Conservation (phyloP, 345 rosid genomes). For the Eucalyptus marginata region DNA sequence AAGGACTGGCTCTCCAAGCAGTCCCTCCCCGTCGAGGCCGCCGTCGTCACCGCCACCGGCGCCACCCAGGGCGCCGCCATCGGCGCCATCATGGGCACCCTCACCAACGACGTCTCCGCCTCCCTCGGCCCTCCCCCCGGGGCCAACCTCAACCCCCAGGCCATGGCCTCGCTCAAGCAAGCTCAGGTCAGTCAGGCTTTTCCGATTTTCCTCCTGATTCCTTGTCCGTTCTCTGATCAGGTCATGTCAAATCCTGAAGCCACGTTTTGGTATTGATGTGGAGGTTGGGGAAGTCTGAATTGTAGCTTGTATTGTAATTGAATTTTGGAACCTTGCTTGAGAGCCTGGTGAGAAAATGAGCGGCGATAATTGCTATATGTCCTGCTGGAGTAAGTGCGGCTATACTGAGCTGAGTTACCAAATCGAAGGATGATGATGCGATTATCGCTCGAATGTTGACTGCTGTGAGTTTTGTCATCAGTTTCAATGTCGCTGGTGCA, state of each 20-base stretch:
- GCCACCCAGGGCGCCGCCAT: slow-evolving; percentile 36
- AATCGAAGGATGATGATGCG: not conserved
- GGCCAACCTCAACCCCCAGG: slow-evolving; percentile 18
- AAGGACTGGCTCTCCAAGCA: slow-evolving; percentile 33
- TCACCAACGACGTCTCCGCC: slow-evolving; percentile 20
- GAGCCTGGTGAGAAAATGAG: not conserved
- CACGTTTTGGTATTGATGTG: not conserved
- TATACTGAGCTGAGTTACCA: not conserved
- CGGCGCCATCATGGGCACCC: slow-evolving; percentile 35
- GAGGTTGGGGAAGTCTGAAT: not conserved
- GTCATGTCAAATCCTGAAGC: not conserved
- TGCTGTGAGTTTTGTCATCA: not conserved
- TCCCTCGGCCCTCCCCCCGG: slow-evolving; percentile 14
- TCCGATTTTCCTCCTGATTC: not conserved
- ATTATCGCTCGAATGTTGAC: not conserved
- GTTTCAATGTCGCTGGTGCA: not conserved
- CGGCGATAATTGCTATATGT: not conserved
- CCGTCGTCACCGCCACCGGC: slow-evolving; percentile 32
- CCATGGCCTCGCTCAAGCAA: slow-evolving; percentile 53
- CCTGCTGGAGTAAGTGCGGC: not conserved
- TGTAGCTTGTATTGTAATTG: not conserved
- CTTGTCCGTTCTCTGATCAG: not conserved
- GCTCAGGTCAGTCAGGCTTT: slow-evolving; percentile 43
- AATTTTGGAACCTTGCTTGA: not conserved
- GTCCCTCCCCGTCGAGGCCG: slow-evolving; percentile 36